phyloP scores from a whole-genome alignment of 306 rosid species.

The Mucuna pruriens region DNA sequence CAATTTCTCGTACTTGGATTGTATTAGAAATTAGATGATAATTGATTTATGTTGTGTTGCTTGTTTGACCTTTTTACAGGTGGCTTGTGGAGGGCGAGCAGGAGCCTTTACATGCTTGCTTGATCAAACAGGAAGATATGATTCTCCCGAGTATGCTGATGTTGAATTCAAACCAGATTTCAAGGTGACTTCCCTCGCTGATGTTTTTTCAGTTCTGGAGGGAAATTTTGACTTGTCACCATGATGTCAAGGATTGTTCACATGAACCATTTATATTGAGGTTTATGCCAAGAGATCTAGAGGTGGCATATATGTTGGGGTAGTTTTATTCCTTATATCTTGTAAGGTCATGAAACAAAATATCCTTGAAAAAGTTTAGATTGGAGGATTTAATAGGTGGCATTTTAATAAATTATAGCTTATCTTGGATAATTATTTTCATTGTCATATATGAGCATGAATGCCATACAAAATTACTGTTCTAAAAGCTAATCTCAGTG shows the following conservation, averaged over 20 bases:
- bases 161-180: conserved; percentile 71
- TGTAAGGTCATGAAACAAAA: conserved; percentile 22
- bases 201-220: conserved; percentile 67
- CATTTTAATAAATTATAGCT: not conserved
- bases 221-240: conserved; percentile 68
- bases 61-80: conserved; percentile 48
- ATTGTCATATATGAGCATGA: conserved; percentile 13
- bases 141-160: conserved; percentile 57
- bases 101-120: conserved; percentile 93
- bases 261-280: conserved; percentile 6
- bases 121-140: conserved; percentile 78
- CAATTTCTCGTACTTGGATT: not conserved
- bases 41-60: conserved; percentile 22
- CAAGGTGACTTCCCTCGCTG: conserved; percentile 77
- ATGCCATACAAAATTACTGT: conserved; percentile 14
- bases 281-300: conserved; percentile 23
- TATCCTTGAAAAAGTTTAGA: not conserved
- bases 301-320: conserved; percentile 8
- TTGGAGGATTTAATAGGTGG: conserved; percentile 20
- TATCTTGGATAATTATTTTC: conserved; percentile 9
- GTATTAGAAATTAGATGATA: conserved; percentile 11
- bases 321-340: conserved; percentile 30
- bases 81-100: conserved; percentile 83
- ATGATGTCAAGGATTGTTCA: conserved; percentile 43
- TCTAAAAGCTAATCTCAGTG: not conserved